Base-by-base conservation (phyloP, 495 filamentous ascomycete species). In the Chlorociboria aeruginascens region DNA sequence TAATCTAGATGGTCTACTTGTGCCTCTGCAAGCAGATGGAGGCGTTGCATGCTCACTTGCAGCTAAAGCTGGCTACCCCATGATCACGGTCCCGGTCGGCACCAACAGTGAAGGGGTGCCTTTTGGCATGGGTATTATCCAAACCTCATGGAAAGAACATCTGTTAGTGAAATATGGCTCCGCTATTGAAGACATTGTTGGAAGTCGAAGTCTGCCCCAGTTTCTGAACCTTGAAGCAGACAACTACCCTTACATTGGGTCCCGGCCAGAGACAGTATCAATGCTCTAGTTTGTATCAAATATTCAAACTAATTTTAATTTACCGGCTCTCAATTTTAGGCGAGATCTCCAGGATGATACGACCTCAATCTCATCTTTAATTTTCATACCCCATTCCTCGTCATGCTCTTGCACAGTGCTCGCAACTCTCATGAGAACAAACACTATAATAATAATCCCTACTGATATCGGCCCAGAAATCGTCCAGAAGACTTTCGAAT, bases 81-180 rank as follows among this genome's bases (percentile, higher is more conserved):
- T 83, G 47, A 66, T 87, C 50, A 86, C 81, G 3, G 56, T 88
- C 0, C 83, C 83, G 0, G 80, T 72, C 2, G 76, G 74, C 11
- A 62, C 71, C 9, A 66, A 70, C 54, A 54, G 52, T 25, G 82
- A 68, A 1, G 78, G 80, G 9, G 83, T 88, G 76, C 80, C 81
- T 0, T 85, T 79, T 56, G 82, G 83, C 0, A 59, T 88, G 17
- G 78, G 71, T 2, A 64, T 88, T 34, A 76, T 86, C 72, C 63
- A 66, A 31, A 82, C 79, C 3, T 82, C 82, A 1, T 86, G 70
- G 61, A 69, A 68, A 3, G 83, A 88, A 59, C 64, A 64, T 1
- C 67, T 64, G 38, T 61, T 86, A 46, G 65, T 86, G 42, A 77
- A 70, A 63, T 83, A 71, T 52, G 81, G 69, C 7, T 78, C 73